phyloP scores from a whole-genome alignment of 331 rosid species.

The Rhamnella rubrinervis region DNA sequence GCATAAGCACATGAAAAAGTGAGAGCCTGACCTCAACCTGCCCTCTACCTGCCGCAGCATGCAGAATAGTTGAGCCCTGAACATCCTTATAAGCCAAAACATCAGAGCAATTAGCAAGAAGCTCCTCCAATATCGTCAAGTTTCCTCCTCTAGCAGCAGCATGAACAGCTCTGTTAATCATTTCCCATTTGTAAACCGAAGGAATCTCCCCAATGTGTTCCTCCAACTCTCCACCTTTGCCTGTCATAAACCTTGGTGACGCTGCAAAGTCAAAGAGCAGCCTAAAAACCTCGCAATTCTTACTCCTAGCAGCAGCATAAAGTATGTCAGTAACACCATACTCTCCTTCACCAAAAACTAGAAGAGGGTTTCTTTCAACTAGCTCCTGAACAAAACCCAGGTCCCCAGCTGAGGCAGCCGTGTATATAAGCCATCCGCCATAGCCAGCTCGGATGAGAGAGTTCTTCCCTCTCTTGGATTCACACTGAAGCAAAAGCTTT shows the following conservation, averaged over 20 bases:
- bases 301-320: constrained; percentile 92
- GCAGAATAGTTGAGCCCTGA: constrained; percentile 78
- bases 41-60: constrained; percentile 96
- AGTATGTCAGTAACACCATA: constrained; percentile 87
- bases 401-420: constrained; percentile 96
- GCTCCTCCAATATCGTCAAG: constrained; percentile 62
- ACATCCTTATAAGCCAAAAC: constrained; percentile 76
- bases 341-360: constrained; percentile 98
- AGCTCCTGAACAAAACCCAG: constrained; percentile 65
- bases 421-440: constrained; percentile 98
- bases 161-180: constrained; percentile 85
- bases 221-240: constrained; percentile 50
- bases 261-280: constrained; percentile 71
- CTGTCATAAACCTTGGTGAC: constrained; percentile 65
- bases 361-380: constrained; percentile 73
- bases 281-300: constrained; percentile 73
- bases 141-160: constrained; percentile 98
- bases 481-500: constrained; percentile 66
- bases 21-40: constrained; percentile 68
- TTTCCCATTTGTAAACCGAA: constrained; percentile 74
- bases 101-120: constrained; percentile 64
- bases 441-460: constrained; percentile 81
- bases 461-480: constrained; percentile 59
- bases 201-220: constrained; percentile 71
- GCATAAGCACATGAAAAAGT: constrained; percentile 6